Evolutionary conservation across 805 yeast species (phyloP), one percentile per base, ranked within the genome.

Genomic region (Yarrowia deformans): DNA sequence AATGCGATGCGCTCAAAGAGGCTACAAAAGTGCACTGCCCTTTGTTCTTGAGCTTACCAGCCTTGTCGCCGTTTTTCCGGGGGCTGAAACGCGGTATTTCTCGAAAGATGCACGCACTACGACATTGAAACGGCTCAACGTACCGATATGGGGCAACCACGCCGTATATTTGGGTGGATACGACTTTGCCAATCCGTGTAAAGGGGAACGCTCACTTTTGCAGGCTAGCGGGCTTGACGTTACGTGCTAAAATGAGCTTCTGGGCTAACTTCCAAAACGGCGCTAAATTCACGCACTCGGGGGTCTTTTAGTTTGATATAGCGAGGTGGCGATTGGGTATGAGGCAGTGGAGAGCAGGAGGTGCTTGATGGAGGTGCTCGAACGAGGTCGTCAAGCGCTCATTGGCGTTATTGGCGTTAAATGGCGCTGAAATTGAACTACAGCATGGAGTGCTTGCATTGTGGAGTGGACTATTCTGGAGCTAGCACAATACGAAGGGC

Each of bases 261-360:
- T 23, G 50, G 50, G n/a, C 50, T 46, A 46, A 46, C 34, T 12
- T 23, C 50, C 12, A 13, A 8, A 7, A 29, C 32, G 10, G 23
- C 34, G 34, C 50, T 46, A 46, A 46, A 46, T 6, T 46, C 50
- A 13, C 50, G 23, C 50, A 46, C 35, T 46, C 50, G 50, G 50
- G 50, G 34, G 23, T 23, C n/a, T 46, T 46, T 46, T 46, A 46
- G 50, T 46, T 46, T 45, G 50, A 46, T 45, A 18, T 45, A 6
- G 29, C 2, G 14, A 8, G 29, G 8, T 8, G 48, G 8, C 18
- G 29, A 45, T 45, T 45, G 48, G 48, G 6, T 39, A 10, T 5
- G 9, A 12, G 40, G 12, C 16, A 23, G 16, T 8, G 40, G 40
- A 13, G 16, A 39, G 16, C 16, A 1, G 40, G 40, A 8, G 16